Base-by-base conservation (phyloP, 1,284 basidiomycete genomes). In the Ustilago bromivora region DNA sequence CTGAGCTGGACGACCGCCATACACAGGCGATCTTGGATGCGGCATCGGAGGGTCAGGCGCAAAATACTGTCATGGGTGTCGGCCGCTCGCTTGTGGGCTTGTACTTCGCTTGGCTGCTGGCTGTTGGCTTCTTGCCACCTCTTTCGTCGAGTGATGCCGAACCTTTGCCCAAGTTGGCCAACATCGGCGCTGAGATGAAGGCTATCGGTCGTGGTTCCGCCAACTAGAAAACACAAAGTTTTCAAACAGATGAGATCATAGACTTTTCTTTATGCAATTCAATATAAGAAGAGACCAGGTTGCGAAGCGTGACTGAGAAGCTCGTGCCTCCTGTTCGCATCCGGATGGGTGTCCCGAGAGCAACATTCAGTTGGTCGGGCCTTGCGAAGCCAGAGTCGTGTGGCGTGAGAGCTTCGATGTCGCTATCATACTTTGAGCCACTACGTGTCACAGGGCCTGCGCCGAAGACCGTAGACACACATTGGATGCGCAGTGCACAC, bases 21-120 rank as follows among this genome's bases (percentile, higher is more conserved):
- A 96, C 95, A 12, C 87, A 88, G 54, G 88, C 89, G 5, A 87
- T 98, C 55, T 87, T 94, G 34, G 84, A 85, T 36, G 87, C 88
- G n/a, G 88, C 89, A 38, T 87, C 87, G 17, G 88, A 89, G 76
- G 71, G 75, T n/a, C 41, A 59, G 32, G 83, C 84, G 41, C 80
- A 86, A 23, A 77, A 87, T 53, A 89, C 82, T 12, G 75, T 88
- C n/a, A 88, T 88, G 72, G 94, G 94, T 0, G 94, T 99, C 40
- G 90, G 91, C 63, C 90, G 92, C 32, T 88, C 89, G 40, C 87
- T 96, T 55, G 91, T 98, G 88, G 96, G 94, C 3, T 88, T 91
- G 82, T 99, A 99, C 87, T 87, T 99, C n/a, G 91, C 95, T 12
- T 99, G 96, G 96, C 89, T 99, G 23, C 90, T 98, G 41, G 90